Base-by-base conservation (phyloP, 2,329 filamentous ascomycete genomes). In the Stachybotrys elegans region DNA sequence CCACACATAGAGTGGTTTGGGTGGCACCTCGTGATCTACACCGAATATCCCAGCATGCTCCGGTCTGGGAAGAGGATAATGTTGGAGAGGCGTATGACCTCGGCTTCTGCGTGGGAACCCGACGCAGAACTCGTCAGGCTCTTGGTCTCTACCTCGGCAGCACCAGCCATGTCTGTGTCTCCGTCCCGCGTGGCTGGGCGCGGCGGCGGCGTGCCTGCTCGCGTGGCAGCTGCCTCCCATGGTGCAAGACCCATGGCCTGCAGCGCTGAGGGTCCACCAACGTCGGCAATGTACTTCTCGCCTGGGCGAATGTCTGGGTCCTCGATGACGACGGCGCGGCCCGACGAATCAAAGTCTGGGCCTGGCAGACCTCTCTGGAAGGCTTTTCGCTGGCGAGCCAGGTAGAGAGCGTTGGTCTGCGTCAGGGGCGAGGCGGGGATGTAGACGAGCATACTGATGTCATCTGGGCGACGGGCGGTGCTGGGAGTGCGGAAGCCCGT, bases 221-320 rank as follows among this genome's bases (percentile, higher is more conserved):
- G 51, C 41, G 53, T 60, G 43, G 57, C 57, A 21, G 65, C 56
- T 41, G 65, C 48, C 49, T 69, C 69, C 69, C 75, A 79, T 4
- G 72, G 73, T 29, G 69, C 69, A 2, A 81, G 62, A 0, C 78
- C 78, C 76, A 81, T 81, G n/a, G 76, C 76, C 50, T 72, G 69
- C 43, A 81, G 57, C 0, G 66, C 76, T 7, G 71, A 70, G 3
- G 69, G 62, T 2, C 75, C 75, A 11, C 75, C 75, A 2, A 73
- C 67, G 35, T 69, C 67, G 12, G 66, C 68, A 49, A 79, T 76
- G 43, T 77, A 75, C 27, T 67, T 69, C 55, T 76, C 73, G 17
- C 69, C 70, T 2, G 73, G 67, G 0, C 74, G 65, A 0, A 67
- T 67, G 12, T 69, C 65, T n/a, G 72, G 67, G 17, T 75, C 73